Percentiles rank a stretch among this genome's conserved stretches.
Conservation (phyloP, 495 filamentous ascomycete genomes). For the Cercophora scortea region DNA sequence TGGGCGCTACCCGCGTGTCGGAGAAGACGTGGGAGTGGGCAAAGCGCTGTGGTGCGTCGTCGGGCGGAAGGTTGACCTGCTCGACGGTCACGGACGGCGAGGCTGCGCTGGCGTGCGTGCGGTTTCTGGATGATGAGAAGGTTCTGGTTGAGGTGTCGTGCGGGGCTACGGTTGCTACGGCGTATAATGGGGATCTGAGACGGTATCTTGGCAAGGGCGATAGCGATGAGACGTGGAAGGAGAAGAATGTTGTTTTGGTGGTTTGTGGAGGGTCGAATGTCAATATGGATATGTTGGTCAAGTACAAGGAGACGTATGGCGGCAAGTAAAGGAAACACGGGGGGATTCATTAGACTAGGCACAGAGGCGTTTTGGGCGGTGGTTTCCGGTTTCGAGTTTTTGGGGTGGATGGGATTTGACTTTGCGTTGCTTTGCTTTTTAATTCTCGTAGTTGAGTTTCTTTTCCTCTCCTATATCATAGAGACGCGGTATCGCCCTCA, state of each 20-base stretch:
- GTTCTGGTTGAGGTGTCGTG: conserved; percentile 79
- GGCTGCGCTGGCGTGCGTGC: conserved; percentile 66
- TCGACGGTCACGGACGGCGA: conserved; percentile 70
- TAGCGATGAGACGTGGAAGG: conserved; percentile 39
- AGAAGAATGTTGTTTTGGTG: conserved; percentile 72
- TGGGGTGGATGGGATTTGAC: too few relatives aligned
- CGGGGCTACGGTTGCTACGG: conserved; percentile 65
- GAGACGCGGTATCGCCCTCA: neutral
- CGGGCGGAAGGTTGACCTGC: conserved; percentile 47
- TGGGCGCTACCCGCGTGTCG: conserved; percentile 71
- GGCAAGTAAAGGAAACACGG: neutral
- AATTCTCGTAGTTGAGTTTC: too few relatives aligned
- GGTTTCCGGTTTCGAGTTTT: too few relatives aligned
- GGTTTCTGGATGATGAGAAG: conserved; percentile 75
- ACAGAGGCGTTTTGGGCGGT: too few relatives aligned
- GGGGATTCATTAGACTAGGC: too few relatives aligned
- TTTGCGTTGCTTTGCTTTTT: too few relatives aligned
- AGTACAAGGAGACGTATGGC: conserved; percentile 53
- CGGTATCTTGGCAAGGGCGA: conserved; percentile 50
- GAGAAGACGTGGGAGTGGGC: conserved; percentile 62
- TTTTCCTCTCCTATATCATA: too few relatives aligned
- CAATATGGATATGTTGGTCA: conserved; percentile 54
- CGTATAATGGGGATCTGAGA: conserved; percentile 57
- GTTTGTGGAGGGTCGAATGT: conserved; percentile 82
- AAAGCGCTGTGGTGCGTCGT: neutral